Base-by-base conservation (phyloP, 495 filamentous ascomycete genomes). In the Daldinia decipiens region DNA sequence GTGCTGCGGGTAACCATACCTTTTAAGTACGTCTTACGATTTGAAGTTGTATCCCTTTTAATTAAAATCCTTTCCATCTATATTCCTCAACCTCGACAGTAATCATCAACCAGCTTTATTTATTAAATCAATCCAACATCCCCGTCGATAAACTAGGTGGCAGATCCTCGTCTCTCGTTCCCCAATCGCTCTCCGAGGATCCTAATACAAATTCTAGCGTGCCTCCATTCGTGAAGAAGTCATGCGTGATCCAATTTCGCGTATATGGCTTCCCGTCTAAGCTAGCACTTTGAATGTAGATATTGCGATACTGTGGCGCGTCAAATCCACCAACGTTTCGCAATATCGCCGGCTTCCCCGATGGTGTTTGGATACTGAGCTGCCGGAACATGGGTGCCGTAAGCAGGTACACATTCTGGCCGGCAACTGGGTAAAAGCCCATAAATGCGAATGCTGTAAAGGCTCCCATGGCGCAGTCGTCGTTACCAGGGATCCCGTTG, bases 391-490 rank as follows among this genome's bases (percentile, higher is more conserved):
- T 85, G 0, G 89, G 89, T 6, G 88, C 79, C 21, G 82, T 89
- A 17, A 93, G 87, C 5, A 94, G 79, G 64, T 93, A 93, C 0
- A 92, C 90, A 62, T 92, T 82, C 76, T 92, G 90, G 4, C 91
- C 91, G 0, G 90, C 88, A 3, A 91, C 88, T 0, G 91, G 91
- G 76, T 90, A 94, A 1, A 93, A 83, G 0, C 91, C 91, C 76
- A 92, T 86, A 84, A 91, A 89, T 38, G 85, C 86, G 38, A 92
- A 86, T 0, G 87, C 87, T 4, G 85, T 82, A 67, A 92, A 93
- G 2, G 90, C 87, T 8, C 90, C 91, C 90, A 92, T 92, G 17
- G 91, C 90, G 57, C 87, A 89, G 77, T 93, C 90, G 65, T 93
- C 90, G 76, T 93, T 93, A 0, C 90, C 91, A 2, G 91, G 90